These are phyloP conservation scores for Colletotrichum simmondsii DNA, from an alignment of 2,329 filamentous ascomycete genomes.

Conservation along the genomic window DNA sequence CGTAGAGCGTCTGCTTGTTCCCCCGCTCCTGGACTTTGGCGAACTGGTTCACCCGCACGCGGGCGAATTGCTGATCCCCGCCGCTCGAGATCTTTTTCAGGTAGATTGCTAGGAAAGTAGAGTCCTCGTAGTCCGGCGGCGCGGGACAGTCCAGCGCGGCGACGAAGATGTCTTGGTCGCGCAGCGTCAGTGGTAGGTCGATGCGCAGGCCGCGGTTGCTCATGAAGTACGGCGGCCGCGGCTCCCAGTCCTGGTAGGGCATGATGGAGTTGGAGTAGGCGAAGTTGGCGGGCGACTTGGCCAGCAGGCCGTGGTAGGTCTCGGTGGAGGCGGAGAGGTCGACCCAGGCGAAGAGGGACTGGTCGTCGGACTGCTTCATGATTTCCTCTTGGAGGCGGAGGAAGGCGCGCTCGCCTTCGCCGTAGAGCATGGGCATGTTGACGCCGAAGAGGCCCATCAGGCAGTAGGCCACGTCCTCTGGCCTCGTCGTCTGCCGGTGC, in stretches of 20 bases:
- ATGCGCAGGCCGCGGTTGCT: conserved; percentile 42
- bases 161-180: background rate
- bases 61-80: background rate
- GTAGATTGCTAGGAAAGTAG: background rate
- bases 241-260: conserved; percentile 45
- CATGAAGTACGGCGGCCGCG: conserved; percentile 39
- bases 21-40: conserved; percentile 33
- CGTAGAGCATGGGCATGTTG: background rate
- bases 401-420: background rate
- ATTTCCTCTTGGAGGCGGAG: background rate
- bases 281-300: conserved; percentile 51
- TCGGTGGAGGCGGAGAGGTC: background rate
- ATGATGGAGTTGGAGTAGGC: conserved; percentile 47
- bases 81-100: background rate
- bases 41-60: background rate
- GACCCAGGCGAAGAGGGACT: background rate
- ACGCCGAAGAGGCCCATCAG: background rate
- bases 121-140: background rate
- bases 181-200: conserved; percentile 37
- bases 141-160: background rate
- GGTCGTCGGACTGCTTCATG: conserved; percentile 4
- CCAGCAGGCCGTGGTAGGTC: background rate
- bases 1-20: conserved; percentile 39
- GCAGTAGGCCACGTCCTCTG: background rate
- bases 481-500: background rate